Evolutionary conservation across 2,329 filamentous ascomycete species (phyloP), one percentile per base, ranked within the genome.

Genomic region (Fusarium newnesense): DNA sequence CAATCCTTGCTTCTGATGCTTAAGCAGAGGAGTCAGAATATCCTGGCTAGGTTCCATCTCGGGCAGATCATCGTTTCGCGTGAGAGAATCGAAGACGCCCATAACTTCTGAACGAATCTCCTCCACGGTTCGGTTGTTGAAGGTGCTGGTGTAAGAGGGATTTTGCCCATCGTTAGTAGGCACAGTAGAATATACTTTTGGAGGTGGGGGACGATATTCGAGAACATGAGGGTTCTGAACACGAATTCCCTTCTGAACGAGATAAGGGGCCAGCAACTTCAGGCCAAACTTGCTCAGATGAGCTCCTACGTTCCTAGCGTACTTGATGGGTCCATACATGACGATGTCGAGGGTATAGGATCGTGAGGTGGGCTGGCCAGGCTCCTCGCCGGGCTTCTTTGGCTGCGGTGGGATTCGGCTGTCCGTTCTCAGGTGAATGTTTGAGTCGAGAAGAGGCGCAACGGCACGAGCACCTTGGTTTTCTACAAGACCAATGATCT

Each of bases 1-100:
- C 0, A 98, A 87, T 0, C 93, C 96, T 82, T 98, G 95, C 80
- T 94, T 96, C 81, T 98, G 96, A 82, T 98, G 96, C 65, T 88
- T 87, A 46, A 98, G 89, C 24, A 98, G 84, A 34, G 89, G 86
- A 0, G 92, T 95, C 63, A 87, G 87, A 60, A 96, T 87, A 11
- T 84, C 81, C 5, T 83, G 72, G 60, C 90, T 86, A 0, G 94
- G 88, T 8, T 96, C 91, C 84, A 92, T 90, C 73, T 92, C 88
- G 0, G 93, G 93, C 11, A 98, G 84, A 67, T 94, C 90, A 63
- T 97, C 93, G 15, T 88, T 91, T 76, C 91, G 91, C 32, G 91
- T 89, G 43, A 98, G 89, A 12, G 92, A 92, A 83, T 98, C 95
- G 77, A 99, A 97, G 79, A 98, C 94, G 46, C 90, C 91, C 80